Evolutionary conservation across 352 stramenopile genomes (phyloP).

Genomic region (Pythium volutum): DNA sequence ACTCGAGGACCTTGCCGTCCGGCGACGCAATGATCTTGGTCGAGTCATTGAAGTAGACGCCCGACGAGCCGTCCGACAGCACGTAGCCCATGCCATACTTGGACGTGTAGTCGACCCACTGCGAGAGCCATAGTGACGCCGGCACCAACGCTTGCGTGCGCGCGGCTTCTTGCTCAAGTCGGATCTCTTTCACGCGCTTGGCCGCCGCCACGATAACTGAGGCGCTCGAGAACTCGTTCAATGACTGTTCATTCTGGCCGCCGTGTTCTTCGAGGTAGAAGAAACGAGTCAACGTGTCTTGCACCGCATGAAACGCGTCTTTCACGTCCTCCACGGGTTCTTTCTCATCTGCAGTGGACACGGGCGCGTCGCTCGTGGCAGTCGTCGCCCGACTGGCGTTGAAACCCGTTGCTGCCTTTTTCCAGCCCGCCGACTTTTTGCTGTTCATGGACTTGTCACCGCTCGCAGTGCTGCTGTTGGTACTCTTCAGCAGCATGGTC

Average conservation of each 20-base stretch:
- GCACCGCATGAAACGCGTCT: constrained; percentile 47
- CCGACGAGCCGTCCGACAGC: constrained; percentile 92
- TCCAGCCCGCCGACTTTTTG: constrained; percentile 8
- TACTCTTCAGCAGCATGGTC: constrained; percentile 15
- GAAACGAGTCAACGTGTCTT: constrained; percentile 55
- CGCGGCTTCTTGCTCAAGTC: constrained; percentile 43
- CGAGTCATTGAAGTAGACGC: constrained; percentile 99
- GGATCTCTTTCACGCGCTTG: constrained; percentile 63
- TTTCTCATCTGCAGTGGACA: constrained; percentile 2
- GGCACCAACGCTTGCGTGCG: constrained; percentile 23
- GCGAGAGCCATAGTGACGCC: constrained; percentile 91
- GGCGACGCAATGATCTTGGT: constrained; percentile 96
- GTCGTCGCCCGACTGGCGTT: constrained; percentile 21
- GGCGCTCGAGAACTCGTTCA: constrained; percentile 60
- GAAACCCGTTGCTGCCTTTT: background rate
- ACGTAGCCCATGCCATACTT: constrained; percentile 99
- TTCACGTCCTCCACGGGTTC: constrained; percentile 3
- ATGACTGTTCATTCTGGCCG: constrained; percentile 30
- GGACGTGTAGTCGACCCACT: constrained; percentile 98
- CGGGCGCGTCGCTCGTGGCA: constrained; percentile 19
- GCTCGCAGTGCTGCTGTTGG: constrained; percentile 13
- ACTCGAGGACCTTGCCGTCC: constrained; percentile 90
- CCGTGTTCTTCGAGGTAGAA: constrained; percentile 64
- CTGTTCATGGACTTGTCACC: constrained; percentile 8
- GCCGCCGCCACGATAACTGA: constrained; percentile 55